A percentile compares a stretch with the other conserved stretches of the same genome.
Evolutionary conservation across 2,329 filamentous ascomycete genomes (phyloP).

Genomic region (Ceratocystis huliohia): DNA sequence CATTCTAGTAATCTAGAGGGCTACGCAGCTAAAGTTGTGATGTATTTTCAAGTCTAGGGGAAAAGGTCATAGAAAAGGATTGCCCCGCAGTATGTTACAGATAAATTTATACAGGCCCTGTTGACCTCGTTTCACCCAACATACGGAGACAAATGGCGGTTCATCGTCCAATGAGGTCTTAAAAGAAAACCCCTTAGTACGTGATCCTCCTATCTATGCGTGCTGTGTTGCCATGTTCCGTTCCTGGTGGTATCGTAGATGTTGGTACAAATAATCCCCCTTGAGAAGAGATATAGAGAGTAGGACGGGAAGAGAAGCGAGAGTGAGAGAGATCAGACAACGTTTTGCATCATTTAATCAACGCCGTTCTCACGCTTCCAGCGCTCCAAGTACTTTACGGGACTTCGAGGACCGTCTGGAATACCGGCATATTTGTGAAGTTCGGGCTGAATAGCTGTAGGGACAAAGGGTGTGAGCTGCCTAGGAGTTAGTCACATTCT

Average conservation of each 20-base stretch:
- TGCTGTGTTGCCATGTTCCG: background rate
- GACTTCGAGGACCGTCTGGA: conserved; percentile 44
- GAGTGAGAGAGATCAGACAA: background rate
- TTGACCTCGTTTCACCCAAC: background rate
- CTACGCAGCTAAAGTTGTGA: background rate
- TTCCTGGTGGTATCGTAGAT: conserved; percentile 8
- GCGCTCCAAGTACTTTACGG: conserved; percentile 48
- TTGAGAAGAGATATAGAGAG: background rate
- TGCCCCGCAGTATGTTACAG: background rate
- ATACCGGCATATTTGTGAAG: conserved; percentile 43
- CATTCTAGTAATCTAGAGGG: background rate
- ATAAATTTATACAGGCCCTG: conserved; percentile 1
- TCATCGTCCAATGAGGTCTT: background rate
- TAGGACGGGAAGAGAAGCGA: background rate
- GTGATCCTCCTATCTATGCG: background rate
- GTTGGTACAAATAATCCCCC: background rate
- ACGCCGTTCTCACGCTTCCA: conserved; percentile 58
- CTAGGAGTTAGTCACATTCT: background rate
- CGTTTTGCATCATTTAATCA: conserved; percentile 31
- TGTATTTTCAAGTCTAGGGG: background rate
- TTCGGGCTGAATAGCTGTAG: conserved; percentile 41
- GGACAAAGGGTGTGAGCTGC: conserved; percentile 71
- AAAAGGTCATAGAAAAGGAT: background rate
- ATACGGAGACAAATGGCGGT: background rate
- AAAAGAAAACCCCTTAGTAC: background rate